phyloP scores from a whole-genome alignment of 1,139 yeast genomes.

The Groenewaldozyma sp. region DNA sequence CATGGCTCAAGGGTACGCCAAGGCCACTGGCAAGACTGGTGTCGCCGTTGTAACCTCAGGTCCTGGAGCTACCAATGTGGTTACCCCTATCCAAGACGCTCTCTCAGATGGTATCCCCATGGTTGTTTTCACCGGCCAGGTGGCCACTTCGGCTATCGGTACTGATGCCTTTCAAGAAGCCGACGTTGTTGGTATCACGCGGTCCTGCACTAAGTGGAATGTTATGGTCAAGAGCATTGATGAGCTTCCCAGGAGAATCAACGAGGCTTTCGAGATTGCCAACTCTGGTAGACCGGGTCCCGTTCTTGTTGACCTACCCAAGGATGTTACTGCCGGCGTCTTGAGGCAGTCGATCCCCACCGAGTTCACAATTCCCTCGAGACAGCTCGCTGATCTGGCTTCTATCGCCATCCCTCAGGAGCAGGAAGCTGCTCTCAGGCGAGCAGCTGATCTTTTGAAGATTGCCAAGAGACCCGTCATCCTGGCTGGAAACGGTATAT shows the following conservation, averaged over 20 bases:
- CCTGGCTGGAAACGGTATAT: conserved; percentile 87
- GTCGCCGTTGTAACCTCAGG: conserved; percentile 96
- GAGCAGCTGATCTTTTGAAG: conserved; percentile 73
- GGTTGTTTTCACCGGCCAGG: conserved; percentile 98
- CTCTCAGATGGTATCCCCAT: conserved; percentile 94
- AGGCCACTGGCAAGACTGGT: conserved; percentile 96
- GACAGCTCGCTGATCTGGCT: conserved; percentile 64
- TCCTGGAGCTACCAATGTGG: conserved; percentile 97
- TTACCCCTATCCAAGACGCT: conserved; percentile 97
- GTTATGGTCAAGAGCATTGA: conserved; percentile 95
- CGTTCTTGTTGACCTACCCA: conserved; percentile 92
- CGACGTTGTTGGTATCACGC: conserved; percentile 90
- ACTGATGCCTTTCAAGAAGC: conserved; percentile 99
- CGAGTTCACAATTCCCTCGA: conserved; percentile 74
- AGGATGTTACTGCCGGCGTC: conserved; percentile 92
- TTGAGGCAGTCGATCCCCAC: conserved; percentile 83
- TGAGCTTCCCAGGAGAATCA: conserved; percentile 89
- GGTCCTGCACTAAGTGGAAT: conserved; percentile 98
- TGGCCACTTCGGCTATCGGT: conserved; percentile 89
- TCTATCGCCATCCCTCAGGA: conserved; percentile 65
- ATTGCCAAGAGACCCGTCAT: conserved; percentile 79
- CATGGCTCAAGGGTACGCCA: conserved; percentile 98
- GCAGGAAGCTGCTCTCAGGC: conserved; percentile 61
- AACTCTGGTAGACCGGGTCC: conserved; percentile 97
- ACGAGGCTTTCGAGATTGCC: conserved; percentile 97